phyloP scores from a whole-genome alignment of 352 stramenopile species.

The Pythium chondricola region DNA sequence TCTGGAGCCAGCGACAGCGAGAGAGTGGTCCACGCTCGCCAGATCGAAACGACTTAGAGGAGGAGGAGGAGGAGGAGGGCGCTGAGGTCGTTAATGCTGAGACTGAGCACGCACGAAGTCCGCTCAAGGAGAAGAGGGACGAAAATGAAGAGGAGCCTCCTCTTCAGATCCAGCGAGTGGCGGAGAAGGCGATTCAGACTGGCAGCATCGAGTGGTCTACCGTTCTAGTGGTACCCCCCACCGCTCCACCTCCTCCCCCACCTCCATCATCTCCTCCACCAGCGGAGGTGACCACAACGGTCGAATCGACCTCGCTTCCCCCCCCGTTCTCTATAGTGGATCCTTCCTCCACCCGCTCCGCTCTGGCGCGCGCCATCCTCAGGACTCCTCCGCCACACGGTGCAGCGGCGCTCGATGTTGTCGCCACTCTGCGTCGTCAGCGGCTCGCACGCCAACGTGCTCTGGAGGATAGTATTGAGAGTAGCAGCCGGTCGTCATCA shows the following conservation, averaged over 20 bases:
- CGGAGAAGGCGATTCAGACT: slow-evolving; percentile 23
- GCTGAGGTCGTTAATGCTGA: neutral
- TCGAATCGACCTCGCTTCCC: neutral
- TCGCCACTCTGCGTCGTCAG: slow-evolving; percentile 18
- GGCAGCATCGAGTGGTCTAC: slow-evolving; percentile 10
- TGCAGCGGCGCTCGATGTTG: neutral
- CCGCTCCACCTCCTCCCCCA: neutral
- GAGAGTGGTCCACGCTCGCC: neutral
- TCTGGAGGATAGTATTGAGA: slow-evolving; percentile 3
- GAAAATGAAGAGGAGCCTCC: neutral
- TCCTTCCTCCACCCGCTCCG: neutral
- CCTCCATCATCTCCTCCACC: neutral
- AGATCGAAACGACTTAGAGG: neutral
- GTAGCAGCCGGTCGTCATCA: neutral
- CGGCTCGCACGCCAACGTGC: slow-evolving; percentile 1
- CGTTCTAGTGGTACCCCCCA: neutral
- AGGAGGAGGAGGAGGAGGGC: neutral
- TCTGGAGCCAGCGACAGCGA: slow-evolving; percentile 6
- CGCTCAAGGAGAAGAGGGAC: neutral
- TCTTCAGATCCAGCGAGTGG: slow-evolving; percentile 7
- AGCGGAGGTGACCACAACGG: neutral
- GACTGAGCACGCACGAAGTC: neutral
- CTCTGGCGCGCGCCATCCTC: neutral
- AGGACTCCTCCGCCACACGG: neutral
- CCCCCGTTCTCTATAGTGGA: no score